A percentile compares a stretch with the other conserved stretches of the same genome.
phyloP scores from a whole-genome alignment of 805 yeast species.

The Torulaspora franciscae region DNA sequence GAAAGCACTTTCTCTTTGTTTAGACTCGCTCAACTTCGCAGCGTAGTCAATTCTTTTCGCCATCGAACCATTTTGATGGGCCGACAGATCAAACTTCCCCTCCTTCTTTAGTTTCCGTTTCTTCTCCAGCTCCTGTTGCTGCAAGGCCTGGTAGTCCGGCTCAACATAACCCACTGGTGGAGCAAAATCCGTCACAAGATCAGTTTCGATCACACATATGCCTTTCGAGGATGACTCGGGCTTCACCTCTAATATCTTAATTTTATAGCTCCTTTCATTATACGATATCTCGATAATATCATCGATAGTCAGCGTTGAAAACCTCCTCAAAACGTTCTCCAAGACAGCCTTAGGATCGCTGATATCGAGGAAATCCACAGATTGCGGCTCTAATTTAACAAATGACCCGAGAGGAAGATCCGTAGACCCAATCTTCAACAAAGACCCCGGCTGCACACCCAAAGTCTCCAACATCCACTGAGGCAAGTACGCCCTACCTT shows the following conservation, averaged over 20 bases:
- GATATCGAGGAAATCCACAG: slow-evolving; percentile 86
- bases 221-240: slow-evolving; percentile 65
- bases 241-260: slow-evolving; percentile 80
- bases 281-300: slow-evolving; percentile 84
- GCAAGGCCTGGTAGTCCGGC: slow-evolving; percentile 55
- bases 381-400: slow-evolving; percentile 93
- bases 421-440: slow-evolving; percentile 67
- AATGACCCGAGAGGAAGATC: slow-evolving; percentile 82
- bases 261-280: slow-evolving; percentile 71
- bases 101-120: slow-evolving; percentile 31
- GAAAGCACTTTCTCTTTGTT: slow-evolving; percentile 36
- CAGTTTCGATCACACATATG: slow-evolving; percentile 94
- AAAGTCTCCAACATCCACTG: slow-evolving; percentile 93
- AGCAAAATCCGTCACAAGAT: slow-evolving; percentile 94
- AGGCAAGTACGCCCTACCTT: slow-evolving; percentile 91
- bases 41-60: slow-evolving; percentile 59
- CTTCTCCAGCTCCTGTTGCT: slow-evolving; percentile 29
- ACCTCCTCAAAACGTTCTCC: slow-evolving; percentile 85
- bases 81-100: slow-evolving; percentile 22
- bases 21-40: slow-evolving; percentile 46
- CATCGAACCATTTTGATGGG: slow-evolving; percentile 62
- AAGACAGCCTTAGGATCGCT: slow-evolving; percentile 94
- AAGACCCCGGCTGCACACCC: slow-evolving; percentile 68
- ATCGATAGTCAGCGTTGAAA: slow-evolving; percentile 77
- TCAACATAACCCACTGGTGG: slow-evolving; percentile 98